Base-by-base conservation (phyloP, 139 green algal species). In the Tetradesmus obliquus region DNA sequence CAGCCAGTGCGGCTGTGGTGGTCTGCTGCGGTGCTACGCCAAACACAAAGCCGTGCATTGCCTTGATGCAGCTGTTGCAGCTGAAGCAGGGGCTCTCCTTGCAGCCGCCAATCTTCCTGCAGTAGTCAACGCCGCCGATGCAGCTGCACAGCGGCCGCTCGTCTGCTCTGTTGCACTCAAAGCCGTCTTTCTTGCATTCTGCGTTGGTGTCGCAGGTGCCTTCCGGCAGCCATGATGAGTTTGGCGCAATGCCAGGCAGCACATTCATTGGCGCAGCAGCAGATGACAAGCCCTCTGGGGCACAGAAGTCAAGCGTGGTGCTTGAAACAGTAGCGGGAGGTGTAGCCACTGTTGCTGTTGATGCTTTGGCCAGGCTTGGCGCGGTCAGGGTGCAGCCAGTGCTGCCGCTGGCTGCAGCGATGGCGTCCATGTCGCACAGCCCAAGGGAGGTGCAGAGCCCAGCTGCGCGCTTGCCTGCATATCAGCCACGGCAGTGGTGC, bases 61-160 rank as follows among this genome's bases (percentile, higher is more conserved):
- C 45, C 8, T 55, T 57, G 32, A 86, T 32, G 55, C 81, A 86
- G 45, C 32, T 54, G 32, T 86, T 55, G 81, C 81, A 86, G 51
- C 45, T 55, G 54, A 55, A 54, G 55, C 81, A 86, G 7, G 81
- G 81, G 54, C 45, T 86, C 32, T 86, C 45, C 45, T 60, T 86
- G 81, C 81, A 86, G 51, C 45, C 32, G 20, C 81, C 81, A 86
- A 86, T 86, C 53, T 32, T 86, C 53, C 81, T 66, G 81, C 81
- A 86, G 81, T 66, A 62, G 81, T 86, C 81, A 45, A 45, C 51
- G 13, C 45, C 81, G 53, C 45, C 81, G 32, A 55, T 86, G 81
- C 81, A 86, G 55, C 81, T 86, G 81, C 81, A 86, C 9, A 86
- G 53, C 3, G 45, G 45, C 51, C 51, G 45, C 45, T 66, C 81